Evolutionary conservation across 257 asterid species (phyloP).

Genomic region (Solanum chilense): DNA sequence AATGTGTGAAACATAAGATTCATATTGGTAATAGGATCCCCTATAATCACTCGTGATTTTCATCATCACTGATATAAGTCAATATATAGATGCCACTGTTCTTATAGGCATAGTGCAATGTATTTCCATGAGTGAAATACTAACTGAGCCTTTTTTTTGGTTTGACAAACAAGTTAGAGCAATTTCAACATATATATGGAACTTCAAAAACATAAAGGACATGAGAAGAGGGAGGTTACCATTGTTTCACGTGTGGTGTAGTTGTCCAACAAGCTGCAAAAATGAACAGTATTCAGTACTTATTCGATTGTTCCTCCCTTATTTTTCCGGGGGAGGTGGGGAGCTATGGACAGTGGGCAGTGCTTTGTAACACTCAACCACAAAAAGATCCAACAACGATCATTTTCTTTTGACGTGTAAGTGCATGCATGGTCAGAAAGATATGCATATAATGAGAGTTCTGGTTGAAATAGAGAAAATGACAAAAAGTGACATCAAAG

Average conservation of each 20-base stretch:
- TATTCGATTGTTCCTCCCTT: background rate
- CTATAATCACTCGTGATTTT: background rate
- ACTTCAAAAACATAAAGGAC: background rate
- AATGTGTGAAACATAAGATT: background rate
- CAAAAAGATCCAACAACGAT: background rate
- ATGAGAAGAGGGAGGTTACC: constrained; percentile 24
- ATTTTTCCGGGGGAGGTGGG: background rate
- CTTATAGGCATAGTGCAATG: background rate
- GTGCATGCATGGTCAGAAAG: background rate
- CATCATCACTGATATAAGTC: background rate
- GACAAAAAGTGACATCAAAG: background rate
- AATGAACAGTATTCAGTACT: background rate
- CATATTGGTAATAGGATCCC: background rate
- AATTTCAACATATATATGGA: background rate
- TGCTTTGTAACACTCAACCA: background rate
- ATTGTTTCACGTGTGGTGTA: constrained; percentile 70
- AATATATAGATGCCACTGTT: background rate
- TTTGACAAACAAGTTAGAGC: background rate
- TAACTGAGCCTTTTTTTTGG: background rate
- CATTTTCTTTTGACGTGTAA: background rate
- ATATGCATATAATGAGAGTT: background rate
- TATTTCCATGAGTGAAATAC: background rate
- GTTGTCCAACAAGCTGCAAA: constrained; percentile 88
- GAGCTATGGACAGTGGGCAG: background rate
- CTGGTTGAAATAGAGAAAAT: background rate